Evolutionary conservation across 139 green algal genomes (phyloP).

Genomic region (Closterium sp.): DNA sequence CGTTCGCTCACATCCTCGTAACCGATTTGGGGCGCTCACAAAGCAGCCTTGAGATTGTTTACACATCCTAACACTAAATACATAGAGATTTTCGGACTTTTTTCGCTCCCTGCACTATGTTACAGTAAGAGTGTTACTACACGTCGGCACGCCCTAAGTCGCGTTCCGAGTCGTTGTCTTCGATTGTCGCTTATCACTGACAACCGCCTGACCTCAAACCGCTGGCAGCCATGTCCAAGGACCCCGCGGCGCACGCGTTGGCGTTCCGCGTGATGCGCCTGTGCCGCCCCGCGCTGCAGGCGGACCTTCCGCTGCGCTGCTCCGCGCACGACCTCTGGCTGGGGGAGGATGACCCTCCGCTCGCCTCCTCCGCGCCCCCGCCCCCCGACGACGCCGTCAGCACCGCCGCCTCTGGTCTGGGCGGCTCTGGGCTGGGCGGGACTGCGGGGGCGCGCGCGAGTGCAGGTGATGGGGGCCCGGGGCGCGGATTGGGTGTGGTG

Average conservation of each 20-base stretch:
- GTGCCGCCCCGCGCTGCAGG: constrained; percentile 50
- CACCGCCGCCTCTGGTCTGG: neutral
- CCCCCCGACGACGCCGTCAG: neutral
- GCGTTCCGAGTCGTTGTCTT: neutral
- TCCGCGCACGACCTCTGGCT: constrained; percentile 44
- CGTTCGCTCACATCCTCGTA: too few relatives aligned
- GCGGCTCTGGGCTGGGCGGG: neutral
- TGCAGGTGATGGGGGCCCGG: neutral
- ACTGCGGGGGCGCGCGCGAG: neutral
- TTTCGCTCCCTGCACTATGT: too few relatives aligned
- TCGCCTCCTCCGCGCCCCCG: neutral
- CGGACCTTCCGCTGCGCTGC: constrained; percentile 39
- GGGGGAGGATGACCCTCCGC: constrained; percentile 31
- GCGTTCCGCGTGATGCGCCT: constrained; percentile 58
- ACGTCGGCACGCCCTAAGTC: too few relatives aligned
- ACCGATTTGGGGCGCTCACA: too few relatives aligned
- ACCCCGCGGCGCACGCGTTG: constrained; percentile 39
- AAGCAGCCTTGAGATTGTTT: too few relatives aligned
- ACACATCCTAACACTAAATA: too few relatives aligned
- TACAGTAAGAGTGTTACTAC: neutral
- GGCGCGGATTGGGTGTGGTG: neutral
- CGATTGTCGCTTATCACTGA: neutral
- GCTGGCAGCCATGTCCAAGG: constrained; percentile 4
- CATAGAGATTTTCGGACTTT: too few relatives aligned
- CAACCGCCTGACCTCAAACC: neutral